phyloP scores from a whole-genome alignment of 106 monocot species.

The Dioscorea dumetorum region DNA sequence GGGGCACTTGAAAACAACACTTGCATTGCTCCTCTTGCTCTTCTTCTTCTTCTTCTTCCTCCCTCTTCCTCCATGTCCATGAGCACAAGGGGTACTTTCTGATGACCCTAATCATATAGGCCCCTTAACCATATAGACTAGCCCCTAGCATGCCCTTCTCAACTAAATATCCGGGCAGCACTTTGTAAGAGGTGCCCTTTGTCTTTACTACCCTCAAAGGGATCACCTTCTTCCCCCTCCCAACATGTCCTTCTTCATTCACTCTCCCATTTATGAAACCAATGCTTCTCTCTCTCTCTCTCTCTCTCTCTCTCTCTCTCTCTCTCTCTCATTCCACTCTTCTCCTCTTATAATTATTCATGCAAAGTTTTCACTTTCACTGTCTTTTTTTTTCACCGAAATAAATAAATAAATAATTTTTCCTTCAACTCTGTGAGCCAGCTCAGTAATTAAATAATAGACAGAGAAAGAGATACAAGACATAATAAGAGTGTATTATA shows the following conservation, averaged over 20 bases:
- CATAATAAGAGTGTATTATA: conserved; percentile 6
- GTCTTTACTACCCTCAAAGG: conserved; percentile 47
- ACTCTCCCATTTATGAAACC: not conserved
- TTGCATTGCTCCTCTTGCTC: not conserved
- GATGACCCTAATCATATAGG: conserved; percentile 24
- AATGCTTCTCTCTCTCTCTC: not conserved
- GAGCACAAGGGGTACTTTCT: conserved; percentile 8
- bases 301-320: too few relatives aligned
- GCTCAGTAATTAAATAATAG: not conserved
- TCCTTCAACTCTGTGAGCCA: not conserved
- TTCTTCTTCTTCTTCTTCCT: too few relatives aligned
- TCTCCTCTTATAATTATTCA: conserved; percentile 5
- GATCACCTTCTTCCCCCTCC: not conserved
- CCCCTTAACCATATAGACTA: not conserved
- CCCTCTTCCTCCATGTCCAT: not conserved
- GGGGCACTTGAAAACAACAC: conserved; percentile 6
- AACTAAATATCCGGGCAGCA: conserved; percentile 64
- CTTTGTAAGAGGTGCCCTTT: conserved; percentile 86
- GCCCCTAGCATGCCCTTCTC: conserved; percentile 35
- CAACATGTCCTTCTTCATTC: too few relatives aligned
- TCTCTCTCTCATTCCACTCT: not conserved
- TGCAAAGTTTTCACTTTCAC: not conserved
- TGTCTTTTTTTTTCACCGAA: too few relatives aligned
- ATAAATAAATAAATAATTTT: too few relatives aligned
- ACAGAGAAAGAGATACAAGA: conserved; percentile 4